Base-by-base conservation (phyloP, 1,139 yeast species). In the Suhomyces bokatorum region DNA sequence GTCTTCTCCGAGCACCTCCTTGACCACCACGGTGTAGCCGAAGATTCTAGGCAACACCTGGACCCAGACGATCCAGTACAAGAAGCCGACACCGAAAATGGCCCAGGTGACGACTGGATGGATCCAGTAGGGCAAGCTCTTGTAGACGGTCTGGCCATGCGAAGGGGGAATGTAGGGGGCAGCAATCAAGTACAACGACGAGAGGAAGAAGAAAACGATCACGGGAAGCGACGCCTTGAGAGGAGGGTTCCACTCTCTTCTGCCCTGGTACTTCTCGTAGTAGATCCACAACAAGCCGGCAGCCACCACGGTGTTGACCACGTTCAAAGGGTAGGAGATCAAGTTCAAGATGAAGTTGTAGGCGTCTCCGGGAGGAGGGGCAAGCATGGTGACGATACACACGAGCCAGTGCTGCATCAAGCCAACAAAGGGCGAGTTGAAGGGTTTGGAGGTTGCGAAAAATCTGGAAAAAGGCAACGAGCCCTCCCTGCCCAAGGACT, bases 51-150 rank as follows among this genome's bases (percentile, higher is more conserved):
- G 95, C 51, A 85, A 62, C 1, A 85, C 45, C 50, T 68, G 68
- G 38, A 81, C 77, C 87, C 91, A 85, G 14, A 84, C 63, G 8
- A 81, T 49, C 88, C 91, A 88, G 67, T 87, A 87, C 2, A 77
- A 54, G 22, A 77, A 81, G 50, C 96, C 96, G 46, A 83, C 63
- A 7, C 73, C 87, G 55, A 88, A 85, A 37, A 88, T 74, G 50
- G 85, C 93, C 84, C 90, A 79, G 10, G 95, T 85, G 17, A 86
- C 89, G 40, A 87, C 95, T 58, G 91, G 83, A 63, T 87, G 95
- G 45, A 85, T 76, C 76, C 81, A 88, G 69, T 87, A 88, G 33
- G 95, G 96, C 56, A 86, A 69, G 44, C 62, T 57, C 37, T 79
- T 67, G 73, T 86, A 87, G 46, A 85, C 90, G 39, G 74, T 72